Conservation (phyloP, 306 rosid species). For the Betula pendula region DNA sequence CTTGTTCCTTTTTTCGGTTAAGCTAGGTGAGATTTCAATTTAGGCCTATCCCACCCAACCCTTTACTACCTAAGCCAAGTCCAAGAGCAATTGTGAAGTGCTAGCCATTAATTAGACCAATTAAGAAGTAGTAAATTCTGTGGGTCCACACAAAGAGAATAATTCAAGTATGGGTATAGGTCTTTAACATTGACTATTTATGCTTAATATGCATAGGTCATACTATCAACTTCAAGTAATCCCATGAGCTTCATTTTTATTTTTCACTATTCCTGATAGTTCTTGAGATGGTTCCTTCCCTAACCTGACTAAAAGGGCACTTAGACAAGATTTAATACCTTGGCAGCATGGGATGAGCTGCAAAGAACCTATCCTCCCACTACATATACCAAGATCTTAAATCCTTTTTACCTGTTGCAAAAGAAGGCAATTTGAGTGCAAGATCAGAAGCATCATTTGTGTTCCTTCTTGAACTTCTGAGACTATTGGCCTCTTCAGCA, state of each 20-base stretch:
- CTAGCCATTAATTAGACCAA: not conserved
- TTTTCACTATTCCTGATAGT: not conserved
- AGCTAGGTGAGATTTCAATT: not conserved
- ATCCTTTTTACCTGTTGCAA: conserved; percentile 71
- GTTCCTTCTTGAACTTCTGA: conserved; percentile 63
- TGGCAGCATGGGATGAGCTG: conserved; percentile 4
- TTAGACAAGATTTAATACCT: not conserved
- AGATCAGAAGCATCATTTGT: conserved; percentile 88
- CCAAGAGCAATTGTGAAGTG: not conserved
- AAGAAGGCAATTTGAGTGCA: conserved; percentile 76
- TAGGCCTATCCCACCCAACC: not conserved
- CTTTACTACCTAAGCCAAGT: not conserved
- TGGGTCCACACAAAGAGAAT: not conserved
- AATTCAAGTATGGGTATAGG: not conserved
- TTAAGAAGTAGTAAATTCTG: not conserved
- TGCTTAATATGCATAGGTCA: not conserved
- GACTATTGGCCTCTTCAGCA: conserved; percentile 43
- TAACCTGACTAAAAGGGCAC: not conserved
- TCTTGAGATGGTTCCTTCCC: not conserved
- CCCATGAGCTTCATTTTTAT: not conserved
- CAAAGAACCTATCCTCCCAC: conserved; percentile 25
- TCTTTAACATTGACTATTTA: not conserved
- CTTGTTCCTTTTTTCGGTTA: not conserved
- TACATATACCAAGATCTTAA: conserved; percentile 19
- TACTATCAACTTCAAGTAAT: not conserved